A percentile compares a stretch with the other conserved stretches of the same genome.
Conservation (phyloP, 2,329 filamentous ascomycete species). For the Fusarium poae region DNA sequence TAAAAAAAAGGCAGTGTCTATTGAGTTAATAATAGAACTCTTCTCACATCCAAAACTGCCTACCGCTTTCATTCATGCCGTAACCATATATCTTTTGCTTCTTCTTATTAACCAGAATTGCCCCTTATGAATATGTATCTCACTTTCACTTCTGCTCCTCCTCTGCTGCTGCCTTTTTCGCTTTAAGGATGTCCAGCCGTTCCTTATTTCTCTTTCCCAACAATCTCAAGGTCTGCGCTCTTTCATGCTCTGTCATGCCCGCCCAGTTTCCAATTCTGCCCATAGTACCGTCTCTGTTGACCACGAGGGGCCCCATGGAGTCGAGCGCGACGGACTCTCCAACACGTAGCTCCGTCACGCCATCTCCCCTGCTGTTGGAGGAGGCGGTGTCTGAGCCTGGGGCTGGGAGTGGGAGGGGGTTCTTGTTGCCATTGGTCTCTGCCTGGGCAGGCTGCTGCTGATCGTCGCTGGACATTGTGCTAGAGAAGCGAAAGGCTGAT, state of each 20-base stretch:
- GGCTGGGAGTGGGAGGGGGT: slow-evolving; percentile 42
- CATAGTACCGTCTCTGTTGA: slow-evolving; percentile 78
- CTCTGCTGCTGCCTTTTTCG: slow-evolving; percentile 31
- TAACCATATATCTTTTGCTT: not conserved
- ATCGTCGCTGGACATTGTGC: slow-evolving; percentile 18
- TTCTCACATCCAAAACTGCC: not conserved
- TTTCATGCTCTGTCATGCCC: slow-evolving; percentile 77
- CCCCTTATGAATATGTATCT: not conserved
- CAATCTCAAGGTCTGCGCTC: slow-evolving; percentile 73
- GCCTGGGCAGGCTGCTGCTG: slow-evolving; percentile 14
- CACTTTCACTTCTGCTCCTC: slow-evolving; percentile 25
- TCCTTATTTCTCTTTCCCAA: slow-evolving; percentile 77
- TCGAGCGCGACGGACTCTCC: slow-evolving; percentile 68
- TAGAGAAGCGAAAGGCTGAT: slow-evolving; percentile 16
- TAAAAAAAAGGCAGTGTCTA: slow-evolving; percentile 1
- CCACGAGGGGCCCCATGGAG: slow-evolving; percentile 78
- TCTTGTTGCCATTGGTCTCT: slow-evolving; percentile 20
- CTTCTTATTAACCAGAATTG: not conserved
- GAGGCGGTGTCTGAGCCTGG: slow-evolving; percentile 34
- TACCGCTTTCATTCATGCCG: too few species aligned
- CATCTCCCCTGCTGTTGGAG: slow-evolving; percentile 38
- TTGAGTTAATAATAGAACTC: slow-evolving; percentile 9
- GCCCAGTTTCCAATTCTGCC: slow-evolving; percentile 80
- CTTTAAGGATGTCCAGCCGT: slow-evolving; percentile 66
- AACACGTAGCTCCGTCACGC: slow-evolving; percentile 44